A percentile compares a stretch with the other conserved stretches of the same genome.
These are phyloP conservation scores for Scheffersomyces titani DNA, from an alignment of 1,139 yeast species.

Conservation along the genomic window DNA sequence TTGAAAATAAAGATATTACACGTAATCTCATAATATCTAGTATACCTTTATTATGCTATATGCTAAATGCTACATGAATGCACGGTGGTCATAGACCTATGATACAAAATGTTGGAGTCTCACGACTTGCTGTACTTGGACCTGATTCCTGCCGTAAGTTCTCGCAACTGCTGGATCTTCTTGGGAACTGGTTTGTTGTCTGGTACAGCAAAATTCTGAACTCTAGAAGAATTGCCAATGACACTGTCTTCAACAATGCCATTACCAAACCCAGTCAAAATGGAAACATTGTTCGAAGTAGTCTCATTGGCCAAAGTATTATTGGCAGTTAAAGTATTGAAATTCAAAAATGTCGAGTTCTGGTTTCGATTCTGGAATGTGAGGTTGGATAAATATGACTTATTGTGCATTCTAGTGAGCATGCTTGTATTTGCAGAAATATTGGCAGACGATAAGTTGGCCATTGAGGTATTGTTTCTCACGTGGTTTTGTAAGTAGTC, in stretches of 20 bases:
- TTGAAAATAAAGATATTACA: background rate
- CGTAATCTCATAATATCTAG: background rate
- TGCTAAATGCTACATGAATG: background rate
- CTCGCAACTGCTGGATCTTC: constrained; percentile 36
- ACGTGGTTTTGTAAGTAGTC: constrained; percentile 38
- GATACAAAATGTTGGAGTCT: background rate
- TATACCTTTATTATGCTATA: background rate
- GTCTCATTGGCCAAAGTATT: constrained; percentile 22
- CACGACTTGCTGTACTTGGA: constrained; percentile 26
- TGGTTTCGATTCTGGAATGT: constrained; percentile 10
- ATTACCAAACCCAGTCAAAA: constrained; percentile 37
- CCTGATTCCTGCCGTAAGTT: constrained; percentile 37
- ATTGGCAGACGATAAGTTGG: background rate
- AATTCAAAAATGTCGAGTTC: constrained; percentile 18
- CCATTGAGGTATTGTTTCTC: constrained; percentile 9
- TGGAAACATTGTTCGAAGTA: constrained; percentile 25
- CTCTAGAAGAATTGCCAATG: constrained; percentile 34
- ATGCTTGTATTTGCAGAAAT: background rate
- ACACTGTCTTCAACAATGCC: constrained; percentile 46
- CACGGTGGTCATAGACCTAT: background rate
- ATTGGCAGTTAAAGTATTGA: constrained; percentile 15
- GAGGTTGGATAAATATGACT: constrained; percentile 11
- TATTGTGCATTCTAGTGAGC: constrained; percentile 4
- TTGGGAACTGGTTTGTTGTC: constrained; percentile 16
- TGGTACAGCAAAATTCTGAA: constrained; percentile 10